These are phyloP conservation scores for Dactylella cylindrospora DNA, from an alignment of 2,329 filamentous ascomycete genomes.

Conservation along the genomic window DNA sequence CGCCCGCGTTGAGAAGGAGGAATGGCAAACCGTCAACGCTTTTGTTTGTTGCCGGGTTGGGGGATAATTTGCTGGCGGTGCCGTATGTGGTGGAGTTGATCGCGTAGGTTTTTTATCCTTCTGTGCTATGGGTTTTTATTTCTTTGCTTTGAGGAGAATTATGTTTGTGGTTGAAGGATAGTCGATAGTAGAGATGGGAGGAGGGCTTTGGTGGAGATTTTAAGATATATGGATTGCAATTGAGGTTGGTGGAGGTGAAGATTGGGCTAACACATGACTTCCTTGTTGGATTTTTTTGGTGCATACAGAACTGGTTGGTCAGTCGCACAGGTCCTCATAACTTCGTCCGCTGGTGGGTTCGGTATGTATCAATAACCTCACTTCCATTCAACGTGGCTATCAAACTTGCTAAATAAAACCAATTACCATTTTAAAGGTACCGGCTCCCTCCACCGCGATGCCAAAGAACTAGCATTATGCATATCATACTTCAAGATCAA, in stretches of 20 bases:
- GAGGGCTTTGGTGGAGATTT: too few species aligned
- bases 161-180: too few species aligned
- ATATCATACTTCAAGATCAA: conserved; percentile 56
- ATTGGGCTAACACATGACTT: too few species aligned
- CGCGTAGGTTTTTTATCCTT: conserved; percentile 13
- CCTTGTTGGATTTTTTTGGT: neutral
- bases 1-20: conserved; percentile 13
- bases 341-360: conserved; percentile 56
- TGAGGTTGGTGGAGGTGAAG: too few species aligned
- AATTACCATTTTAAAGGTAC: conserved; percentile 52
- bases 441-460: conserved; percentile 56
- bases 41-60: conserved; percentile 70
- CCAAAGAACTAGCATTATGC: conserved; percentile 56
- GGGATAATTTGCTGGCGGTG: conserved; percentile 68
- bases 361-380: conserved; percentile 3
- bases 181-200: too few species aligned
- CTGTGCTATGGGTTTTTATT: neutral
- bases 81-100: conserved; percentile 54
- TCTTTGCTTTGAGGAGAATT: neutral
- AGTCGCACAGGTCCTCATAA: conserved; percentile 56
- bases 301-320: conserved; percentile 52
- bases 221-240: too few species aligned
- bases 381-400: neutral
- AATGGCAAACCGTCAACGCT: conserved; percentile 51
- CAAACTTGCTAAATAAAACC: conserved; percentile 1